Evolutionary conservation across 345 rosid genomes (phyloP), one percentile per base, ranked within the genome.

Genomic region (Murraya paniculata): DNA sequence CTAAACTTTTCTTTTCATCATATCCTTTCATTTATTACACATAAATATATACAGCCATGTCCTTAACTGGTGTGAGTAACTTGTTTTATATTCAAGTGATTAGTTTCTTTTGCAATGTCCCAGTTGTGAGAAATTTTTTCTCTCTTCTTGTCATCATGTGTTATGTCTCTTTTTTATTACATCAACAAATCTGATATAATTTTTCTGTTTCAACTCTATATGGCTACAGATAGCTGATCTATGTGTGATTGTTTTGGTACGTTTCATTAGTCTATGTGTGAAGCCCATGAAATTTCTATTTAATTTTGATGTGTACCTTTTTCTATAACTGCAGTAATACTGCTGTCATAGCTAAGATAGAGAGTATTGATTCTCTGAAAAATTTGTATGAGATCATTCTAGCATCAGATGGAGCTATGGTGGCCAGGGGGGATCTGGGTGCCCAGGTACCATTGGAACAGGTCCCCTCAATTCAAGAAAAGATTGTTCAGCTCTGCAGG

Each of bases 271-370:
- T 30, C 25, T 5, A 56, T 58, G 16, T 58, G 58, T 73, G 22
- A 70, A 39, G 35, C 57, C 35, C 6, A 9, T 4, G 59, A 70
- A 50, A 16, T 72, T 31, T 33, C 21, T 33, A 11, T 72, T 22
- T 22, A 56, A 28, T 30, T 50, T 55, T 50, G 16, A 53, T 50
- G 57, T 9, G 31, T 28, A 56, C 45, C 4, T 22, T 76, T 8
- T 28, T 81, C 56, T 72, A 72, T 27, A 68, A 58, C 55, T 72
- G 59, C 83, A 89, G 92, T 53, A 87, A 85, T 69, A 85, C 85
- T 73, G 87, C 90, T 64, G 79, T 88, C 53, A 83, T 89, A 77
- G 91, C 91, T 28, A 89, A 89, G 80, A 86, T 87, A 73, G 92
- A 89, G 86, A 89, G 91, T 77, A 74, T 84, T 50, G 90, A 86